Conservation (phyloP, 2,329 filamentous ascomycete species). For the Rutstroemia sydowiana region DNA sequence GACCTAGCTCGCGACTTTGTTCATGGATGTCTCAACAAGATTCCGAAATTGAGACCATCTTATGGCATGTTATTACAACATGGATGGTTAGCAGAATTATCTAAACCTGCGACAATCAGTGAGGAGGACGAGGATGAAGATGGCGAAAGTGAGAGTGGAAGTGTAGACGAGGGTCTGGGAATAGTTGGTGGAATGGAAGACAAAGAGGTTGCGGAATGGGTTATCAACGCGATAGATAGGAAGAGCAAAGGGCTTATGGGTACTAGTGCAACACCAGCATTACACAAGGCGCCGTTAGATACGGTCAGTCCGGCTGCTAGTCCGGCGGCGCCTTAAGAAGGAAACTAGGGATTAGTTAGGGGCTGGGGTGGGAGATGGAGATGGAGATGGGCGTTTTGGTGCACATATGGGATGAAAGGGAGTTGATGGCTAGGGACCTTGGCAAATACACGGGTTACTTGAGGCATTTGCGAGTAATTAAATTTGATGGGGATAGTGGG, state of each 20-base stretch:
- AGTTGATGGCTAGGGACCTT: too few relatives aligned
- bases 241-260: constrained; percentile 50
- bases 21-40: constrained; percentile 82
- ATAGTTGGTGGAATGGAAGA: constrained; percentile 45
- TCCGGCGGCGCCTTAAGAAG: neutral
- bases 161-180: neutral
- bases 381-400: too few relatives aligned
- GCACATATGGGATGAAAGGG: too few relatives aligned
- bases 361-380: neutral
- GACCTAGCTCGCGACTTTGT: constrained; percentile 81
- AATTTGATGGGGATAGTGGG: too few relatives aligned
- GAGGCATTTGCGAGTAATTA: too few relatives aligned
- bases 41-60: constrained; percentile 83
- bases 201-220: constrained; percentile 81
- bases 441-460: too few relatives aligned
- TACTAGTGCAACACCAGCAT: constrained; percentile 61
- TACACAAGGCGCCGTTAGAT: constrained; percentile 83
- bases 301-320: constrained; percentile 47
- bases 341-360: constrained; percentile 3
- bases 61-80: constrained; percentile 87
- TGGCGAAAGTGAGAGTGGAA: neutral
- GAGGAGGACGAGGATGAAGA: constrained; percentile 50
- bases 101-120: constrained; percentile 67
- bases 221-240: constrained; percentile 60
- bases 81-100: constrained; percentile 72